Percentiles rank a stretch among this genome's conserved stretches.
These are phyloP conservation scores for Trichoderma gamsii DNA, from an alignment of 495 filamentous ascomycete genomes.

Conservation along the genomic window DNA sequence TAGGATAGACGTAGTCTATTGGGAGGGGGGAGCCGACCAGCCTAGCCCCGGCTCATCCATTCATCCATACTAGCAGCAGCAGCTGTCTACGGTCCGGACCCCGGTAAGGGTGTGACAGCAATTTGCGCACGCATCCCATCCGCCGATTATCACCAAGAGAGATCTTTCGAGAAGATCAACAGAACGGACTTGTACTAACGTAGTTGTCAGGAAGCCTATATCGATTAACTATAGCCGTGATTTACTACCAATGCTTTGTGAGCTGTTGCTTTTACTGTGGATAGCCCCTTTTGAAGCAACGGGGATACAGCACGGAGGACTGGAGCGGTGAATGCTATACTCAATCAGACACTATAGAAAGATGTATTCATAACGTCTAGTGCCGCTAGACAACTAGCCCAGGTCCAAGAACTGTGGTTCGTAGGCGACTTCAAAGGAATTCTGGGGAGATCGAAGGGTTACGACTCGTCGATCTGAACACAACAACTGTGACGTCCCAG, in stretches of 20 bases:
- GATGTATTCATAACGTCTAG: too few relatives aligned
- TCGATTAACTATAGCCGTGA: too few relatives aligned
- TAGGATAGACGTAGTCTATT: not conserved
- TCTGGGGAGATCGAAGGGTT: too few relatives aligned
- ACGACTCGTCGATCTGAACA: too few relatives aligned
- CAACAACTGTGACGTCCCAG: too few relatives aligned
- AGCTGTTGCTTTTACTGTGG: not conserved
- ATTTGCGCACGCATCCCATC: not conserved
- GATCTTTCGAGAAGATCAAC: slow-evolving; percentile 8
- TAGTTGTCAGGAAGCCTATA: not conserved
- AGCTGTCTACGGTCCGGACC: too few relatives aligned
- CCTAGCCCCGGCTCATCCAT: not conserved
- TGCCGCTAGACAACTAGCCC: too few relatives aligned
- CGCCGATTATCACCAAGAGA: not conserved
- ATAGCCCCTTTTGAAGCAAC: not conserved
- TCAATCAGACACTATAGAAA: too few relatives aligned
- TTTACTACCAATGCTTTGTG: not conserved
- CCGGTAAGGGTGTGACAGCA: too few relatives aligned
- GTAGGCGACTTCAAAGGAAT: too few relatives aligned
- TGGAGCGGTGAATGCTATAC: not conserved
- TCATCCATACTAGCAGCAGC: too few relatives aligned
- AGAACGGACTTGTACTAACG: not conserved
- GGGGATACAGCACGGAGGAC: not conserved
- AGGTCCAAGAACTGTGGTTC: too few relatives aligned
- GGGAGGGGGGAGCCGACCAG: not conserved